Evolutionary conservation across 2,329 filamentous ascomycete species (phyloP), one percentile per base, ranked within the genome.

Genomic region (Penicillium sp.): DNA sequence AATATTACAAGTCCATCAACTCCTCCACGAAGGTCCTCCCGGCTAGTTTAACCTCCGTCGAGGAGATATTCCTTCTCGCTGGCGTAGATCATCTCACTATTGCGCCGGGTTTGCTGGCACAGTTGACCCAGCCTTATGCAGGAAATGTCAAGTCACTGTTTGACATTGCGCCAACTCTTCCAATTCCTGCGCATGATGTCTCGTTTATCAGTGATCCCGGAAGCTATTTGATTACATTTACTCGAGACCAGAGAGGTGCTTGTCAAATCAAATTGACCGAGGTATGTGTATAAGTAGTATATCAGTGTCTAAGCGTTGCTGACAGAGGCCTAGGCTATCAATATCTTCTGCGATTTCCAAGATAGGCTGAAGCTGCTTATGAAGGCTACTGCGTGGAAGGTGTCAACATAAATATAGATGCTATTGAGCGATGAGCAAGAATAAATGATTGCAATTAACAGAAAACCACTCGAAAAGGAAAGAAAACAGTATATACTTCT

Each of bases 81-180:
- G 83, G 84, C 0, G 78, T 80, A 1, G 73, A 84, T 35, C 81
- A 84, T 63, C 79, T 87, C 19, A 86, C 84, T 0, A 75, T 88
- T 34, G 75, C 83, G 0, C 83, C 84, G 0, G 70, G 69, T 0
- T 68, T 86, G 2, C 70, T 87, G 26, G 68, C 67, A 8, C 70
- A 77, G 32, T 72, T 84, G n/a, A 71, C 76, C 0, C 67, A 70
- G 11, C 73, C 74, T 69, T 70, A 67, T 55, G 67, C 29, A 68
- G 68, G 1, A 45, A 72, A 51, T 66, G 69, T 23, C 61, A 67
- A 39, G 58, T 73, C 47, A 52, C 68, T 70, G 13, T 67, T 71
- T 48, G 65, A 67, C 51, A 34, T 51, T n/a, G 59, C 55, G 0
- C 23, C 55, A 2, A 45, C 58, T 9, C 47, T 40, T 2, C 42